Evolutionary conservation across 106 monocot genomes (phyloP).

Genomic region (Acanthochlamys bracteata): DNA sequence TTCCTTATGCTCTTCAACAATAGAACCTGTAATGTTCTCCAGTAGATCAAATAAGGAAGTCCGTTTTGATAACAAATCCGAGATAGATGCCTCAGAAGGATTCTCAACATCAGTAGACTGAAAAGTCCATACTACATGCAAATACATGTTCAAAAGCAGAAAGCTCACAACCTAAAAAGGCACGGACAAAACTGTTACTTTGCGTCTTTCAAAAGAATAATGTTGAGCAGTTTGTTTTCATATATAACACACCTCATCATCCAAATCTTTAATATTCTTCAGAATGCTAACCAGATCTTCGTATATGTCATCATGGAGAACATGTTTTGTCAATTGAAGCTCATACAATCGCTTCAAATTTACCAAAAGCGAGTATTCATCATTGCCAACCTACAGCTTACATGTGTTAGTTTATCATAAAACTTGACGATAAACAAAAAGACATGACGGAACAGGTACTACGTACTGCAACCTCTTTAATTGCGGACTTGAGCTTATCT

Average conservation of each 20-base stretch:
- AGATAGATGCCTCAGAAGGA: slow-evolving; percentile 55
- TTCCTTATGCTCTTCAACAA: slow-evolving; percentile 35
- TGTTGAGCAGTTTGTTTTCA: too few species aligned
- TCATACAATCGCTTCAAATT: slow-evolving; percentile 89
- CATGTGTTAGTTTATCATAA: slow-evolving; percentile 8
- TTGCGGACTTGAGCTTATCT: slow-evolving; percentile 65
- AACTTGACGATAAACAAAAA: background rate
- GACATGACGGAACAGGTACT: background rate
- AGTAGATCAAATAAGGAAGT: slow-evolving; percentile 55
- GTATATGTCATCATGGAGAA: slow-evolving; percentile 56
- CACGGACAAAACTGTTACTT: slow-evolving; percentile 1
- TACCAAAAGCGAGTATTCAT: slow-evolving; percentile 94
- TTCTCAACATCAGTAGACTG: slow-evolving; percentile 62
- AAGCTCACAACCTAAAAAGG: slow-evolving; percentile 69
- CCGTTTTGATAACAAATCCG: slow-evolving; percentile 43
- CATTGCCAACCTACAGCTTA: slow-evolving; percentile 62
- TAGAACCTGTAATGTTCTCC: slow-evolving; percentile 32
- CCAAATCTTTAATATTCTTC: slow-evolving; percentile 47
- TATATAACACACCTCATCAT: slow-evolving; percentile 52
- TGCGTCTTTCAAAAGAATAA: too few species aligned
- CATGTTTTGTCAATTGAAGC: slow-evolving; percentile 69
- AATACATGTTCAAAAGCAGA: slow-evolving; percentile 91
- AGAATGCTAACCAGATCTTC: slow-evolving; percentile 68
- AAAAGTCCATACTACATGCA: slow-evolving; percentile 82
- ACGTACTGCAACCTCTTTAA: slow-evolving; percentile 82